Base-by-base conservation (phyloP, 2,329 filamentous ascomycete species). In the Coniochaeta sp. region DNA sequence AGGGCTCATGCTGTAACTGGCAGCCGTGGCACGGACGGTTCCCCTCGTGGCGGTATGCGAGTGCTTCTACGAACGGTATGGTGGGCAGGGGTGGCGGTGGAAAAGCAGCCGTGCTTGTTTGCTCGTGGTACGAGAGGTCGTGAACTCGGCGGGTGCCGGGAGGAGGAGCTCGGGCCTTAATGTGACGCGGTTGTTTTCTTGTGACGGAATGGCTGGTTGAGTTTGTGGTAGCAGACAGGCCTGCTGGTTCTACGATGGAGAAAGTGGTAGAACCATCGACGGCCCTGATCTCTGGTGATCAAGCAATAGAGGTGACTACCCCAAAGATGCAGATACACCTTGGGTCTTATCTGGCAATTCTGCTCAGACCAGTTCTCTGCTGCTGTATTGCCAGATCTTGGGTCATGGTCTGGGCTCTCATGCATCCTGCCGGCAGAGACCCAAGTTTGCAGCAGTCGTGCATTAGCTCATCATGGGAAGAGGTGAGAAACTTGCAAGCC, bases 1-100 rank as follows among this genome's bases (percentile, higher is more conserved):
- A 47, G 45, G 45, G 45, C 45, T 47, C 45, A 47, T 47, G 45
- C 45, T 30, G 45, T 31, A 18, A 18, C 6, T 16, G 30, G 26
- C 45, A 30, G 45, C 42, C 4, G 42, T 30, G 45, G 26, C n/a
- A 47, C 45, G 26, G 45, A 26, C 13, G 18, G 45, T 47, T 47
- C 28, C 20, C 45, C 26, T 47, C 26, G 45, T 47, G 45, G 45
- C 28, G 45, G 45, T 47, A 47, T 47, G 45, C 45, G 45, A 47
- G 45, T 16, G 26, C 20, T 18, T 47, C 45, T 13, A 9, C 14
- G 45, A 47, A 31, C 26, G 45, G 45, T 30, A 47, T n/a, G n/a
- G n/a, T n/a, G n/a, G n/a, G n/a, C n/a, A n/a, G n/a, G n/a, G 26
- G 38, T 26, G 38, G 18, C 38, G 14, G 20, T 6, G 38, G 38